Base-by-base conservation (phyloP, 371 early-diverging fungal species). In the Lichtheimia ramosa region DNA sequence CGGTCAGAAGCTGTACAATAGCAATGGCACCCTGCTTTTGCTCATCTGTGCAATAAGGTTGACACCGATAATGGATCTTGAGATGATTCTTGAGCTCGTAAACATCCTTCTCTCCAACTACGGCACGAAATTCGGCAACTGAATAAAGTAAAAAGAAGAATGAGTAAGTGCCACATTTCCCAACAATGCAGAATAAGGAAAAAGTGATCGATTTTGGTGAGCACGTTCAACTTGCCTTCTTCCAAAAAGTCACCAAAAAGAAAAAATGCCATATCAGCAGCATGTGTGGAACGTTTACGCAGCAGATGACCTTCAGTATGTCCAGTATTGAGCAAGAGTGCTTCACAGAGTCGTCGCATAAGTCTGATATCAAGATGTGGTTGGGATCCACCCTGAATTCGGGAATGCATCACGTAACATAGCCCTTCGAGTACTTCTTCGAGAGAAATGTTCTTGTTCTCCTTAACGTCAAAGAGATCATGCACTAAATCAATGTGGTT, bases 171-270 rank as follows among this genome's bases (percentile, higher is more conserved):
- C 12, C 21, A 56, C 46, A 54, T n/a, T 40, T 34, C 34, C 34
- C 34, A 34, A 7, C 34, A 28, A 15, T 39, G 43, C 14, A 23
- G 40, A 16, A 41, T 7, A 23, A 23, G 15, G 34, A 34, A 34
- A 34, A 34, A 34, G 34, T 34, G 34, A 34, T 34, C 34, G 34
- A 34, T 34, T 34, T 8, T 34, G 34, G 34, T 34, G 34, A 6
- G 10, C 34, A 34, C 34, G 8, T 18, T 13, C n/a, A 13, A 14
- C 40, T 40, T 67, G 74, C 84, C 84, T 81, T 97, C 94, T 73
- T 94, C 89, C n/a, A 96, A 69, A 63, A 96, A 96, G 75, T 95
- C 96, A 18, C 93, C 96, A 83, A 95, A 94, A 49, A 97, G 78
- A 41, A 83, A 85, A 68, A 95, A 95, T 5, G 96, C 94, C 23